A percentile compares a stretch with the other conserved stretches of the same genome.
phyloP scores from a whole-genome alignment of 176 grass and related monocot species.

The Ensete ventricosum region DNA sequence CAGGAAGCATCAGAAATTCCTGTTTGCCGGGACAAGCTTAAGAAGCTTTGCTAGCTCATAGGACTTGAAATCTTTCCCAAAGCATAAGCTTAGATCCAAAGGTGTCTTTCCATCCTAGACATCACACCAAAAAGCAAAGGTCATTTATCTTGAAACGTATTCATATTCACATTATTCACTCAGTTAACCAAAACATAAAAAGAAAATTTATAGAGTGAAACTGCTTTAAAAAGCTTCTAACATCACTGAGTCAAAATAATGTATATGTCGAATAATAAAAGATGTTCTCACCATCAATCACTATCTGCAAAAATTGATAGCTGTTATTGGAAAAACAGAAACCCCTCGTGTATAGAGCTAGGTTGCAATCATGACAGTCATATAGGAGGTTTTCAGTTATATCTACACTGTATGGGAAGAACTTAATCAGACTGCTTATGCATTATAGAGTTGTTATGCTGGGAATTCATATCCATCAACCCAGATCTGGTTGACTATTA shows the following conservation, averaged over 20 bases:
- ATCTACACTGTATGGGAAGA: no score
- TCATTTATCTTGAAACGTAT: not conserved
- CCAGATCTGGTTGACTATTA: no score
- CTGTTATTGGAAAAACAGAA: not conserved
- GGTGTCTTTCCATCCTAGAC: conserved; percentile 74
- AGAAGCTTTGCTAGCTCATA: conserved; percentile 88
- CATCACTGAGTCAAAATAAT: not conserved
- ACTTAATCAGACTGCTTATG: no score
- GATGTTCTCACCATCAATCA: not conserved
- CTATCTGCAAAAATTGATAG: not conserved
- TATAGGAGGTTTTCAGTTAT: no score
- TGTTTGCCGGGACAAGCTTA: conserved; percentile 70
- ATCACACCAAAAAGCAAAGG: conserved; percentile 3
- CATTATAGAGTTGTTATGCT: no score
- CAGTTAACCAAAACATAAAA: not conserved
- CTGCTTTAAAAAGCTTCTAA: not conserved
- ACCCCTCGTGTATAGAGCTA: no score
- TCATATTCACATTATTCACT: not conserved
- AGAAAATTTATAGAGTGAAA: not conserved
- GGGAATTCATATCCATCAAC: no score
- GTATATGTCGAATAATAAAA: not conserved
- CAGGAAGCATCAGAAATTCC: conserved; percentile 27
- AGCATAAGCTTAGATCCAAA: conserved; percentile 85
- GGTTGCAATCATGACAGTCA: no score
- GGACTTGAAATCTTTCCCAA: conserved; percentile 92